Conservation (phyloP, 805 yeast genomes). For the Saccharomyces jurei region DNA sequence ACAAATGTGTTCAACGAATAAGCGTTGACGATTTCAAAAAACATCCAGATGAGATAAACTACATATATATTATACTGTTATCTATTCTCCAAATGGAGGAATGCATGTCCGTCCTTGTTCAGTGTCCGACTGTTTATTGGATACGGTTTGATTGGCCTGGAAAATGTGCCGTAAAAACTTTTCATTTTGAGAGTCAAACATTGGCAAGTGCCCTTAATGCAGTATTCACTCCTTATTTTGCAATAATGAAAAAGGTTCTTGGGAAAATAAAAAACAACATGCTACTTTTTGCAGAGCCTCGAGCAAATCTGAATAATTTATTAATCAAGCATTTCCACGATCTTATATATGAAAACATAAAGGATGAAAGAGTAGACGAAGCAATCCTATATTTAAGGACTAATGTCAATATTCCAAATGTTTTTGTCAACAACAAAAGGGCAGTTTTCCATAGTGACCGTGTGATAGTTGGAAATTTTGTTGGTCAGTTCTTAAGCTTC, state of each 20-base stretch:
- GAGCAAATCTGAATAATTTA: neutral
- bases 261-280: neutral
- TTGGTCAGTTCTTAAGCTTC: neutral
- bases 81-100: neutral
- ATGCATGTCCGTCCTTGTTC: neutral
- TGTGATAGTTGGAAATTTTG: neutral
- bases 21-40: neutral
- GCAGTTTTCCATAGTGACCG: neutral
- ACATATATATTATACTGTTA: neutral
- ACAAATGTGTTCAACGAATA: neutral
- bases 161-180: neutral
- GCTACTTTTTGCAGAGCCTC: neutral
- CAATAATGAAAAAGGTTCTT: neutral
- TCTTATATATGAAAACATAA: neutral
- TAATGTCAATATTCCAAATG: neutral
- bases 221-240: neutral
- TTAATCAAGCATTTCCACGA: neutral
- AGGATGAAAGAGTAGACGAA: neutral
- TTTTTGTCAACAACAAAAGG: neutral
- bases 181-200: neutral
- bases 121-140: neutral
- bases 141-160: neutral
- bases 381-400: neutral
- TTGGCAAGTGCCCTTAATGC: neutral
- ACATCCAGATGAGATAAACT: neutral